Conservation (phyloP, 257 asterid species). For the Solanum bulbocastanum region DNA sequence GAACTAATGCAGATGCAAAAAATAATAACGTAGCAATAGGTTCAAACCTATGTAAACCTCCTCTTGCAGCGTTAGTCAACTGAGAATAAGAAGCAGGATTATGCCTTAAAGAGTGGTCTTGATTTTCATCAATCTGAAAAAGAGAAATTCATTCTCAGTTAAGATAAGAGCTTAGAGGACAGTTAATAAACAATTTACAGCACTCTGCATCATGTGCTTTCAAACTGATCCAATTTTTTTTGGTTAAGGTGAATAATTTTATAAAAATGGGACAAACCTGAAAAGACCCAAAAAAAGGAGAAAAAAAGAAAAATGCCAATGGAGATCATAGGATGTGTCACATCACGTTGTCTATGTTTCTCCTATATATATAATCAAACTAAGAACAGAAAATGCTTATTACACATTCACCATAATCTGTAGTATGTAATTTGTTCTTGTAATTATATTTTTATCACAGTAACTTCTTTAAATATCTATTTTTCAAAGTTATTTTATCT, state of each 20-base stretch:
- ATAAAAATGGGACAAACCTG: not conserved
- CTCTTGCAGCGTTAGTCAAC: slow-evolving; percentile 44
- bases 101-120: slow-evolving; percentile 33
- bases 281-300: not conserved
- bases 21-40: slow-evolving; percentile 2
- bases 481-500: too few species aligned
- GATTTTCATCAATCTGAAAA: slow-evolving; percentile 59
- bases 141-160: slow-evolving; percentile 3
- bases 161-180: slow-evolving; percentile 3
- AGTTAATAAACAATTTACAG: not conserved
- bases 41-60: slow-evolving; percentile 74
- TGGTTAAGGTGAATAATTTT: not conserved
- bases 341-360: not conserved
- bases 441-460: too few species aligned
- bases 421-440: too few species aligned
- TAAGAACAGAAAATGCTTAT: too few species aligned
- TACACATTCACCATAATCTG: too few species aligned
- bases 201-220: not conserved
- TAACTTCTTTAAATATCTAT: too few species aligned
- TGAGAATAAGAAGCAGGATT: slow-evolving; percentile 45
- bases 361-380: too few species aligned
- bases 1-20: not conserved
- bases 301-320: not conserved
- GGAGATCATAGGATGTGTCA: not conserved
- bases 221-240: not conserved